phyloP scores from a whole-genome alignment of 164 flowering plant genomes.

The Nelumbo lutea region DNA sequence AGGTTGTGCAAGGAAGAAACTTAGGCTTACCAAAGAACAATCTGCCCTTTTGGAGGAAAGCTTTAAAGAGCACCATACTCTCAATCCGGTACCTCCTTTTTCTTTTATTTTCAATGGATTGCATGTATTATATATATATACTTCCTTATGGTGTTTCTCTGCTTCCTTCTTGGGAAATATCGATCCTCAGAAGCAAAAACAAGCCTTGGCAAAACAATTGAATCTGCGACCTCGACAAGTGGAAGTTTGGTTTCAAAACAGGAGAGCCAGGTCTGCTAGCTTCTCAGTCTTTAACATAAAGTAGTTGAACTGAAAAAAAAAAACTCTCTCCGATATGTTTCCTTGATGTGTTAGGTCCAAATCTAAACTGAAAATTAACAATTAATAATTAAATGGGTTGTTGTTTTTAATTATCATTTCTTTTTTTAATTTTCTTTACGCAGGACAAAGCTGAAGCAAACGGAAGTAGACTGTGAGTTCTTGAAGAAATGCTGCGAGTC shows the following conservation, averaged over 20 bases:
- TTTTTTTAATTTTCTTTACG: background rate
- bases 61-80: slow-evolving; percentile 82
- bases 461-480: slow-evolving; percentile 78
- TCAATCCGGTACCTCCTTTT: slow-evolving; percentile 56
- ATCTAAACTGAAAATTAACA: background rate
- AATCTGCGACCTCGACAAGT: slow-evolving; percentile 76
- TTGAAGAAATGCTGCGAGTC: slow-evolving; percentile 77
- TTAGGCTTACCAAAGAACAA: slow-evolving; percentile 80
- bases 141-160: background rate
- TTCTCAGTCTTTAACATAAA: background rate
- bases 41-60: slow-evolving; percentile 84
- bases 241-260: slow-evolving; percentile 88
- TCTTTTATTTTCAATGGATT: background rate
- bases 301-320: no score
- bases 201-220: slow-evolving; percentile 64
- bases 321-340: no score
- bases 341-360: background rate
- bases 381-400: background rate
- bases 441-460: slow-evolving; percentile 88
- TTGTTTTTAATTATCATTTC: background rate
- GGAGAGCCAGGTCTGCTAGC: slow-evolving; percentile 64
- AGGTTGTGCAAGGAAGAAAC: slow-evolving; percentile 71
- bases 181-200: slow-evolving; percentile 73
- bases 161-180: background rate
- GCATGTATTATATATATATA: background rate